phyloP scores from a whole-genome alignment of 1,284 basidiomycete species.

The Pascua sp. region DNA sequence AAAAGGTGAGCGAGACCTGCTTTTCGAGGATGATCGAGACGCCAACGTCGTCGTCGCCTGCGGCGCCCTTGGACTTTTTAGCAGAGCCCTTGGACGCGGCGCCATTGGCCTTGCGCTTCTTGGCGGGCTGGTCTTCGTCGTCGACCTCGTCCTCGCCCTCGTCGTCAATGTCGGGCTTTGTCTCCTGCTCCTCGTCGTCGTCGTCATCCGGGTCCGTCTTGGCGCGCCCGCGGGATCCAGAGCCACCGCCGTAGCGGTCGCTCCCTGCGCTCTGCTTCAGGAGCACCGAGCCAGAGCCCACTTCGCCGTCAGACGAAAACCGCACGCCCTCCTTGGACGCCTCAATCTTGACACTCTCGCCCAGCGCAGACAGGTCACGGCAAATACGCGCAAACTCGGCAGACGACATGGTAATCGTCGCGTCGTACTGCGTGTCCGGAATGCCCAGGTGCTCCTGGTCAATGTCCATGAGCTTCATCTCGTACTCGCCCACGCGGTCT shows the following conservation, averaged over 20 bases:
- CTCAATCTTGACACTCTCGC: slow-evolving; percentile 93
- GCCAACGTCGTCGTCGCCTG: slow-evolving; percentile 51
- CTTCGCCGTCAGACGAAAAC: slow-evolving; percentile 92
- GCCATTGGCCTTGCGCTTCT: slow-evolving; percentile 47
- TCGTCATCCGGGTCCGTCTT: slow-evolving; percentile 56
- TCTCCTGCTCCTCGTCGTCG: slow-evolving; percentile 52
- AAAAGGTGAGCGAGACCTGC: slow-evolving; percentile 90
- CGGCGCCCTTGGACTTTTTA: slow-evolving; percentile 61
- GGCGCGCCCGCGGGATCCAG: slow-evolving; percentile 27
- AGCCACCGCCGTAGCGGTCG: slow-evolving; percentile 25
- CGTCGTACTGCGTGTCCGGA: slow-evolving; percentile 98
- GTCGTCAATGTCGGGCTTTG: slow-evolving; percentile 53
- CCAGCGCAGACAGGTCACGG: slow-evolving; percentile 84
- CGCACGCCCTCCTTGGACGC: slow-evolving; percentile 93
- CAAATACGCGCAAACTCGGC: slow-evolving; percentile 89
- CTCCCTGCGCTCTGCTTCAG: slow-evolving; percentile 65
- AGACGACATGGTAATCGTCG: slow-evolving; percentile 82
- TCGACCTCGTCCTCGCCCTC: slow-evolving; percentile 52
- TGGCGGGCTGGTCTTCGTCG: slow-evolving; percentile 40
- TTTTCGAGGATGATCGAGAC: slow-evolving; percentile 84
- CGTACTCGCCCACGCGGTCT: slow-evolving; percentile 95
- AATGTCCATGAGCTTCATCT: slow-evolving; percentile 99
- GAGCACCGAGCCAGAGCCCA: slow-evolving; percentile 84
- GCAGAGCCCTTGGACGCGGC: slow-evolving; percentile 44
- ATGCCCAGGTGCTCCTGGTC: slow-evolving; percentile 93